Evolutionary conservation across 2,329 filamentous ascomycete genomes (phyloP).

Genomic region (Zarea fungicola): DNA sequence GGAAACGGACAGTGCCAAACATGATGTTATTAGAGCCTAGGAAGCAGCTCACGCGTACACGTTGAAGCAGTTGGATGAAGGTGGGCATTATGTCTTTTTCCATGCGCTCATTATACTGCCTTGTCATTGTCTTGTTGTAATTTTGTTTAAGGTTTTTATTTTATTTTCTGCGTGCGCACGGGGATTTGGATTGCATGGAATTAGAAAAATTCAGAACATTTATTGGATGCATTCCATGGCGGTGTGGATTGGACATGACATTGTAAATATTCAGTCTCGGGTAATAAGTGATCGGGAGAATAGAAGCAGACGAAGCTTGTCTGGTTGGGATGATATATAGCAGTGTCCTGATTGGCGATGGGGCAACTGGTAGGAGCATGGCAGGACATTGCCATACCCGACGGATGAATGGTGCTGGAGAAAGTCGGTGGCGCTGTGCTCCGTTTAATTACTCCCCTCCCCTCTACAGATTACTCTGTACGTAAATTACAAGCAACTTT

Average conservation of each 20-base stretch:
- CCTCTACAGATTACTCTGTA: too few species aligned
- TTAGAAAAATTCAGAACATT: background rate
- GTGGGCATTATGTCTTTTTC: background rate
- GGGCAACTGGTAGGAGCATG: slow-evolving; percentile 1
- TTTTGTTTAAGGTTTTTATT: background rate
- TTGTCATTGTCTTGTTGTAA: background rate
- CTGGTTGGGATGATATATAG: slow-evolving; percentile 3
- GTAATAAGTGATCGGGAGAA: background rate
- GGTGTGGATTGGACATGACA: background rate
- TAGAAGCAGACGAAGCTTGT: background rate
- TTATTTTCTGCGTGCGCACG: background rate
- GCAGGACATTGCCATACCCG: slow-evolving; percentile 9
- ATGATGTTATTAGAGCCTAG: background rate
- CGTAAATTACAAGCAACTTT: too few species aligned
- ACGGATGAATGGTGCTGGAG: too few species aligned
- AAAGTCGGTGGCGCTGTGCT: too few species aligned
- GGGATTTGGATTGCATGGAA: slow-evolving; percentile 4
- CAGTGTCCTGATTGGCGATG: slow-evolving; percentile 1
- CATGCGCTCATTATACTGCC: background rate
- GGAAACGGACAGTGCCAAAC: background rate
- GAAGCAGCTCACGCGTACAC: background rate
- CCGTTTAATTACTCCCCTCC: too few species aligned
- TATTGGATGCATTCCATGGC: background rate
- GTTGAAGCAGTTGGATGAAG: background rate
- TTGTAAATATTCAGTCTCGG: too few species aligned